Base-by-base conservation (phyloP, 1,139 yeast species). In the Suhomyces bokatorum region DNA sequence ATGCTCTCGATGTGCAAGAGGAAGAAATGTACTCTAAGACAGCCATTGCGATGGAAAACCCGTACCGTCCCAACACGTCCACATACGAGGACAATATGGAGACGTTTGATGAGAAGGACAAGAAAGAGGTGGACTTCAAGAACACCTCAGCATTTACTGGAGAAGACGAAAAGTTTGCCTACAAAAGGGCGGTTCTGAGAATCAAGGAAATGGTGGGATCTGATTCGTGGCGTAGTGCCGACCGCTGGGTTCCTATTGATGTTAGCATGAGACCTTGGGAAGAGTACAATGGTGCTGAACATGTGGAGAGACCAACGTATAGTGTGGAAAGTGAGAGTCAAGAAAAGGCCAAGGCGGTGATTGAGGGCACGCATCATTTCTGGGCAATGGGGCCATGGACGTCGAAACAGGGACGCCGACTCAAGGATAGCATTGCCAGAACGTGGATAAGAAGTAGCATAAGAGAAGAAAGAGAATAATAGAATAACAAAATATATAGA, bases 161-260 rank as follows among this genome's bases (percentile, higher is more conserved):
- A 26, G 90, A 85, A 55, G 91, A 85, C 61, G 91, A 85, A 58
- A 77, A 76, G 62, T 85, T 85, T 66, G 90, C 93, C 3, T 85
- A 79, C 56, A 81, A 81, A 51, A 63, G 91, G 51, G 90, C 91
- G 0, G 84, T 84, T 1, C 81, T 84, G 58, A 66, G 93, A 52
- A 73, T 85, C 24, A 70, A 71, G 48, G 91, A 85, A 55, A 85
- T 85, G 89, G 78, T 82, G 0, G 74, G 74, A 1, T 78, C 85
- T 0, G 68, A 64, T 24, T 54, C 56, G 8, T 85, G 89, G 87
- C 67, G 83, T 50, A 49, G 55, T 8, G 51, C 57, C 3, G 63
- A 62, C 26, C 59, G 72, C 43, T 83, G 88, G 89, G 66, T 72
- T 3, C 87, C 87, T 3, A 60, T 81, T 1, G 80, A 79, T 40